Conservation (phyloP, 768 basidiomycete genomes). For the Pisolithus orientalis region DNA sequence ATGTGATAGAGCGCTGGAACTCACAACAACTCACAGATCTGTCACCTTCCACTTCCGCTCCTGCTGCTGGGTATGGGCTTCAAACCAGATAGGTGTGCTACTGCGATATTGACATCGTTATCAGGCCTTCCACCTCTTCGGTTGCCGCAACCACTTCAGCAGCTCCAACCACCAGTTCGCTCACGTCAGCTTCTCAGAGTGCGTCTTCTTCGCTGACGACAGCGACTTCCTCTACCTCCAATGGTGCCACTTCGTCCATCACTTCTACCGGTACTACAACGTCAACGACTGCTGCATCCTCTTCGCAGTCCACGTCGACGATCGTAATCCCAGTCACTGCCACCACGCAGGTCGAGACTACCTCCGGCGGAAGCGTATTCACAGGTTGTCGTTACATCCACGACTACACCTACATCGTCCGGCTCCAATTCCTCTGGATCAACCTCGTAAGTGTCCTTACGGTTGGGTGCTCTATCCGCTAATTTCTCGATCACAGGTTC, state of each 20-base stretch:
- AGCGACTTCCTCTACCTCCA: constrained; percentile 4
- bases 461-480: neutral
- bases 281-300: neutral
- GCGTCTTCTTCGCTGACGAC: neutral
- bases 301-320: constrained; percentile 3
- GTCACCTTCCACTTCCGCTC: no score
- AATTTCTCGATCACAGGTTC: constrained; percentile 39
- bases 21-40: no score
- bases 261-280: constrained; percentile 6
- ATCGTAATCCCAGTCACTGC: neutral
- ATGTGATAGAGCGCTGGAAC: no score
- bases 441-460: constrained; percentile 20
- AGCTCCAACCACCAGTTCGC: no score
- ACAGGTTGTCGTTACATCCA: constrained; percentile 3
- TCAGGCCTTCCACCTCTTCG: no score
- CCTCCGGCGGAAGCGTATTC: constrained; percentile 5
- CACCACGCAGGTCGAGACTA: neutral
- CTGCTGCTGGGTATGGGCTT: no score
- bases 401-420: neutral
- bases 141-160: no score
- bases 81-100: no score
- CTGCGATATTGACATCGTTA: no score
- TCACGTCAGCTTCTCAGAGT: no score
- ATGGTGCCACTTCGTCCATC: neutral
- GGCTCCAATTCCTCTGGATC: constrained; percentile 4